Evolutionary conservation across 2,329 filamentous ascomycete genomes (phyloP).

Genomic region (Didymosphaeria variabile): DNA sequence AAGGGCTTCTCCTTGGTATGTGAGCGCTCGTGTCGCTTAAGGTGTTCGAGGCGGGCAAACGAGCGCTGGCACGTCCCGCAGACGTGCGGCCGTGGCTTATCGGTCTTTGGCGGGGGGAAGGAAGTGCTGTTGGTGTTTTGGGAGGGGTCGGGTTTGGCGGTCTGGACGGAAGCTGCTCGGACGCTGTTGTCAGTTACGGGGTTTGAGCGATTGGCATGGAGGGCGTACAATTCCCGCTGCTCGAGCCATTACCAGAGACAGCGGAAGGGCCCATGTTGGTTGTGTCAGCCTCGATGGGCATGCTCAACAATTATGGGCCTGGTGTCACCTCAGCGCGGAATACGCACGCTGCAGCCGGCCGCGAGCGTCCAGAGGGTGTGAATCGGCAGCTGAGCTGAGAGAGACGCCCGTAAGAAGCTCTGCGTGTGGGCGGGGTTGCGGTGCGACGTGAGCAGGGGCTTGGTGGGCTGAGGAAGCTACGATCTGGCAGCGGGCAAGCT

Average conservation of each 20-base stretch:
- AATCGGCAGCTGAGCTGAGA: conserved; percentile 16
- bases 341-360: conserved; percentile 23
- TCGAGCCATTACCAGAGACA: conserved; percentile 41
- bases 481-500: conserved; percentile 21
- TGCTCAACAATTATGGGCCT: conserved; percentile 27
- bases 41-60: conserved; percentile 92
- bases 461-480: conserved; percentile 14
- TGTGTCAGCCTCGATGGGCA: conserved; percentile 36
- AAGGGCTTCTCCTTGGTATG: conserved; percentile 99
- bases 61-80: conserved; percentile 91
- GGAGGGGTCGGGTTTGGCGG: conserved; percentile 41
- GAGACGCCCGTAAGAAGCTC: conserved; percentile 13
- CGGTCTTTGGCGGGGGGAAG: conserved; percentile 89
- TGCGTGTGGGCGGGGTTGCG: conserved; percentile 14
- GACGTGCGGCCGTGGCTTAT: conserved; percentile 95
- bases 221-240: conserved; percentile 45
- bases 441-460: conserved; percentile 15
- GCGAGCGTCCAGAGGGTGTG: conserved; percentile 10
- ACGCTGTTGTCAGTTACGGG: conserved; percentile 28
- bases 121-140: conserved; percentile 39
- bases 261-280: conserved; percentile 40
- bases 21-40: conserved; percentile 97
- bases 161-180: conserved; percentile 41
- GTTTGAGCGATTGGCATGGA: conserved; percentile 6
- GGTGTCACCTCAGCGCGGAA: conserved; percentile 24